phyloP scores from a whole-genome alignment of 2,329 filamentous ascomycete genomes.

The Cladobotryum protrusum region DNA sequence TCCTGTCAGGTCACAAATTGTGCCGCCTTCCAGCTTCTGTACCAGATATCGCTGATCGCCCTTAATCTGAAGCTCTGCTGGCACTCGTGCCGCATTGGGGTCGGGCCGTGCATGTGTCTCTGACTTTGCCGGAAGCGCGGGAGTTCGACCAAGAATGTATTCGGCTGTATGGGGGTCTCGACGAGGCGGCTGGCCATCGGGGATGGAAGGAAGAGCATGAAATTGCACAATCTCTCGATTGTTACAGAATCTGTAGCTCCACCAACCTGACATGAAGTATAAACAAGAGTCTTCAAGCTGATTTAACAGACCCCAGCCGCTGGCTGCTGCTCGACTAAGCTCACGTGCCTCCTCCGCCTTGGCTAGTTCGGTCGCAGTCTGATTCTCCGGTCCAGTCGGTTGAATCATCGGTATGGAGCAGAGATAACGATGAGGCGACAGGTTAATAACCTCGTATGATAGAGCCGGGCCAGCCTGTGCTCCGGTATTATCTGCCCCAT shows the following conservation, averaged over 20 bases:
- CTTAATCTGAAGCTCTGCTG: constrained; percentile 67
- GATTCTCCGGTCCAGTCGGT: constrained; percentile 49
- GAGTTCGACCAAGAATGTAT: constrained; percentile 64
- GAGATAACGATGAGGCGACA: constrained; percentile 67
- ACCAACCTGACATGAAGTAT: constrained; percentile 81
- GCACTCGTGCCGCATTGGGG: constrained; percentile 27
- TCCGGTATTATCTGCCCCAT: constrained; percentile 22
- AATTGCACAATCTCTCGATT: constrained; percentile 83
- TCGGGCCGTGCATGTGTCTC: constrained; percentile 16
- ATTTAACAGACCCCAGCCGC: constrained; percentile 73
- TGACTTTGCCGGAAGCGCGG: constrained; percentile 27
- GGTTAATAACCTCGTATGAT: constrained; percentile 68
- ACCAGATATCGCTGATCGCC: constrained; percentile 82
- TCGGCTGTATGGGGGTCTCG: constrained; percentile 71
- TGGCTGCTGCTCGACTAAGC: constrained; percentile 66
- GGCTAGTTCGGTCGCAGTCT: constrained; percentile 60
- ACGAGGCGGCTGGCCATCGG: constrained; percentile 65
- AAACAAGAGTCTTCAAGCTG: constrained; percentile 78
- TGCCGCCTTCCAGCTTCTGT: constrained; percentile 73
- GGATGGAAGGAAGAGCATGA: constrained; percentile 66
- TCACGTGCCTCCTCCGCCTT: constrained; percentile 75
- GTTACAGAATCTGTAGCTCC: constrained; percentile 95
- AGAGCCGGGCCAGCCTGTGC: constrained; percentile 18
- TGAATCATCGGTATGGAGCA: constrained; percentile 74
- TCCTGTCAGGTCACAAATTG: constrained; percentile 78